phyloP scores from a whole-genome alignment of 23 red algal genomes.

The Cyanidioschyzon merolae region DNA sequence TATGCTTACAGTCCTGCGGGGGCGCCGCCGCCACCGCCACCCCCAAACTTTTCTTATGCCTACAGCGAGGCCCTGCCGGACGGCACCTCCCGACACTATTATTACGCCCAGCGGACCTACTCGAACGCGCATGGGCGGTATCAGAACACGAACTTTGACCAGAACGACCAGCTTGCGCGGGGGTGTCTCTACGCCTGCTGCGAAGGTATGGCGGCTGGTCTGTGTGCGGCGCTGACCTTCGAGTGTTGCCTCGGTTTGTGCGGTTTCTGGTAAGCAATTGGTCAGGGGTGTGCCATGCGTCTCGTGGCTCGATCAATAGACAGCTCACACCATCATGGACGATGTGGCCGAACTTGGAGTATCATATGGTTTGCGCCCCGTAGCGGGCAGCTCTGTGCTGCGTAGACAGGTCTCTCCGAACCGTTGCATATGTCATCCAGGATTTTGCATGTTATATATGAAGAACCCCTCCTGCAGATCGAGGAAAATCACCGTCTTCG shows the following conservation, averaged over 20 bases:
- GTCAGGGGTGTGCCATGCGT: no score
- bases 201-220: not conserved
- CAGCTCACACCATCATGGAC: no score
- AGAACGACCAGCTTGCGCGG: not conserved
- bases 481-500: no score
- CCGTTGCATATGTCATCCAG: no score
- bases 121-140: not conserved
- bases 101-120: not conserved
- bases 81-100: conserved; percentile 7
- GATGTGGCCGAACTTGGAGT: no score
- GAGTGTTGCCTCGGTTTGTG: not conserved
- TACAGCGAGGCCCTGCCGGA: conserved; percentile 9
- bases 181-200: conserved; percentile 12
- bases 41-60: not conserved
- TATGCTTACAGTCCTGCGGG: conserved; percentile 7
- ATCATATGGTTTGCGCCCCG: no score
- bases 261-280: conserved; percentile 7
- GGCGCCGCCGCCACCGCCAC: conserved; percentile 11
- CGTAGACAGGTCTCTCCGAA: no score
- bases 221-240: not conserved
- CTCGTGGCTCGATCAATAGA: no score
- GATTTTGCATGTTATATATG: no score
- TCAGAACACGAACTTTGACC: not conserved
- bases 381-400: no score
- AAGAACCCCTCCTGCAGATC: no score